phyloP scores from a whole-genome alignment of 106 monocot species.

The Allium cepa region DNA sequence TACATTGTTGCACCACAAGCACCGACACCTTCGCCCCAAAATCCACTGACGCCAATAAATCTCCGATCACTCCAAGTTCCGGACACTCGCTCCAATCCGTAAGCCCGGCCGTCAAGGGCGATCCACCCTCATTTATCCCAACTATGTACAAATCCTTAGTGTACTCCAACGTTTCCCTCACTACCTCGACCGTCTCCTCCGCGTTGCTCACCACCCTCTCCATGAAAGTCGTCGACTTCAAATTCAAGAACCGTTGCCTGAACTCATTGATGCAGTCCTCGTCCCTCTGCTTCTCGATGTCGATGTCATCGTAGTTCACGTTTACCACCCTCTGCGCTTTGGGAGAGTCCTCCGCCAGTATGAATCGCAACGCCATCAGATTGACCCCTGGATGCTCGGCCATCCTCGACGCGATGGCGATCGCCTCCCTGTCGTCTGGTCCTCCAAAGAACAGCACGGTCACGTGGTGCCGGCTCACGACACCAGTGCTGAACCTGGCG shows the following conservation, averaged over 20 bases:
- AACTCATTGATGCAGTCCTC: conserved; percentile 34
- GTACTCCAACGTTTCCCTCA: conserved; percentile 10
- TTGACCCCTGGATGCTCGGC: conserved; percentile 5
- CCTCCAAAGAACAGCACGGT: conserved; percentile 16
- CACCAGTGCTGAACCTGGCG: not conserved
- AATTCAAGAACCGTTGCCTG: conserved; percentile 7
- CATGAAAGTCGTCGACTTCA: conserved; percentile 16
- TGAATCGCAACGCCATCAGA: conserved; percentile 8
- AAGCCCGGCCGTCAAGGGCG: conserved; percentile 28
- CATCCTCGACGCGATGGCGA: conserved; percentile 11
- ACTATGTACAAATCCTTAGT: conserved; percentile 31
- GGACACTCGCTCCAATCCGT: conserved; percentile 53
- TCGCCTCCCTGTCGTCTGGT: conserved; percentile 18
- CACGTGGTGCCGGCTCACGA: not conserved
- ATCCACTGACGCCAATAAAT: conserved; percentile 45
- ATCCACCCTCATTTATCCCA: conserved; percentile 10
- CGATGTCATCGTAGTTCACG: not conserved
- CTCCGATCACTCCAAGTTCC: conserved; percentile 53
- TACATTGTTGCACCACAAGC: conserved; percentile 39
- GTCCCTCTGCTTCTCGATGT: conserved; percentile 18
- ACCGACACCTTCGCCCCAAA: conserved; percentile 30
- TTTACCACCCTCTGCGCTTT: not conserved
- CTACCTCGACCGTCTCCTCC: conserved; percentile 34
- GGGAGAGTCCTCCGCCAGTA: not conserved
- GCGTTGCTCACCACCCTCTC: conserved; percentile 23